phyloP scores from a whole-genome alignment of 2,329 filamentous ascomycete species.

The Grosmannia huntii region DNA sequence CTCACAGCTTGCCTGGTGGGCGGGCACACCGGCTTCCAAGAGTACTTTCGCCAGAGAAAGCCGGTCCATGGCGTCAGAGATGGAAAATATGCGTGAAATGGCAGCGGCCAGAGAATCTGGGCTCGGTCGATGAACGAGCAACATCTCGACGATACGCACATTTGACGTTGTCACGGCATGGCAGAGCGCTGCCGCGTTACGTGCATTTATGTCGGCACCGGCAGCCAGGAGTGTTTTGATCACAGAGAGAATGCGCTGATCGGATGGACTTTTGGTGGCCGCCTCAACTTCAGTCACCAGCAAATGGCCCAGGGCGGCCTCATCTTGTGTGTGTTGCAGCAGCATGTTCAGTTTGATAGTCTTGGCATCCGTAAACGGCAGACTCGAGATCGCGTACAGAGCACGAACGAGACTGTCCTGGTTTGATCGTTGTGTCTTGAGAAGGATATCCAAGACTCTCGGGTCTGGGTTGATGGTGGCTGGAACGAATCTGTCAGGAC shows the following conservation, averaged over 20 bases:
- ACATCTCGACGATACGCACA: slow-evolving; percentile 31
- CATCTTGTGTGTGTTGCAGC: slow-evolving; percentile 28
- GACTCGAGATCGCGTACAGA: slow-evolving; percentile 28
- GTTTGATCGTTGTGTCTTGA: slow-evolving; percentile 32
- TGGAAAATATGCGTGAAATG: slow-evolving; percentile 38
- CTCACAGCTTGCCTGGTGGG: slow-evolving; percentile 35
- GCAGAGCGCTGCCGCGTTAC: slow-evolving; percentile 37
- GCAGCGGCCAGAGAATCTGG: slow-evolving; percentile 33
- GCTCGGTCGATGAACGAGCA: slow-evolving; percentile 29
- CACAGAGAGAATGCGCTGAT: slow-evolving; percentile 28
- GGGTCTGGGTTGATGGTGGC: slow-evolving; percentile 31
- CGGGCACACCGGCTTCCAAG: slow-evolving; percentile 34
- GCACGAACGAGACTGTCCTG: slow-evolving; percentile 28
- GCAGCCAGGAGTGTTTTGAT: slow-evolving; percentile 33
- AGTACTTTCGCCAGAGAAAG: slow-evolving; percentile 36
- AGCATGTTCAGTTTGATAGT: slow-evolving; percentile 35
- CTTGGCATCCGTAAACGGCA: slow-evolving; percentile 32
- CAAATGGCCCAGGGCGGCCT: slow-evolving; percentile 29
- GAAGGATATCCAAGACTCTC: slow-evolving; percentile 33
- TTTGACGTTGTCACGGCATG: slow-evolving; percentile 34
- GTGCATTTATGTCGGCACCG: slow-evolving; percentile 42
- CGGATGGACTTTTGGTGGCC: slow-evolving; percentile 24
- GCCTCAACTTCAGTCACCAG: slow-evolving; percentile 39
- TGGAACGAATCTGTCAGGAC: slow-evolving; percentile 10
- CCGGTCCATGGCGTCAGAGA: slow-evolving; percentile 37